phyloP scores from a whole-genome alignment of 2,329 filamentous ascomycete genomes.

The Xylaria sp. region DNA sequence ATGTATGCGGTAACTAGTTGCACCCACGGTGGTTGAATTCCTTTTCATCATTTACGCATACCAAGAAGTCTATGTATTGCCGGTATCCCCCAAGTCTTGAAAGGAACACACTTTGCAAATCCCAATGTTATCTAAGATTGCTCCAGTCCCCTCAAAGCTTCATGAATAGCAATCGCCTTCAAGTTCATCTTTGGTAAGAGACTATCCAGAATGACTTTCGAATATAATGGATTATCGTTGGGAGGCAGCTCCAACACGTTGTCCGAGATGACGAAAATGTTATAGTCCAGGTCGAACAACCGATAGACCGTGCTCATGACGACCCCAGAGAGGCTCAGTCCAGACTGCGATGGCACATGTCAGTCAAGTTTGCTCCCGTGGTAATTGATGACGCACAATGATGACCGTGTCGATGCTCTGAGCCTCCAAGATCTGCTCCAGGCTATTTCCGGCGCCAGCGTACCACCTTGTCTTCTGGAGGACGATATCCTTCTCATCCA shows the following conservation, averaged over 20 bases:
- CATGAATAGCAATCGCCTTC: slow-evolving; percentile 16
- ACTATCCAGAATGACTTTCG: slow-evolving; percentile 28
- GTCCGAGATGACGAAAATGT: slow-evolving; percentile 44
- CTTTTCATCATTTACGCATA: background rate
- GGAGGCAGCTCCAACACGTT: slow-evolving; percentile 39
- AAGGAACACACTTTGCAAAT: background rate
- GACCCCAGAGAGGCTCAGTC: slow-evolving; percentile 45
- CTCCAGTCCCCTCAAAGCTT: slow-evolving; percentile 6
- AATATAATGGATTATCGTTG: slow-evolving; percentile 20
- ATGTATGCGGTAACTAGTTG: slow-evolving; percentile 52
- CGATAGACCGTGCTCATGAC: slow-evolving; percentile 46
- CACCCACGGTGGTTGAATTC: slow-evolving; percentile 43
- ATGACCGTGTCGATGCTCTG: slow-evolving; percentile 46
- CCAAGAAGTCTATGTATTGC: background rate
- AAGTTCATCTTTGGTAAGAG: slow-evolving; percentile 36
- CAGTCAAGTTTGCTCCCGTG: background rate
- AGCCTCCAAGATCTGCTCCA: slow-evolving; percentile 45
- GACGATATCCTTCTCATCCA: slow-evolving; percentile 40
- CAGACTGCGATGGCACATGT: slow-evolving; percentile 34
- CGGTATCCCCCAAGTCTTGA: background rate
- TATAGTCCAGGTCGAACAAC: slow-evolving; percentile 47
- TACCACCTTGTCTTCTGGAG: slow-evolving; percentile 48
- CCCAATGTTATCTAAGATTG: background rate
- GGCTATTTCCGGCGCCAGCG: slow-evolving; percentile 42
- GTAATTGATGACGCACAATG: slow-evolving; percentile 30